Evolutionary conservation across 352 stramenopile species (phyloP).

Genomic region (Pythium phragmiticola): DNA sequence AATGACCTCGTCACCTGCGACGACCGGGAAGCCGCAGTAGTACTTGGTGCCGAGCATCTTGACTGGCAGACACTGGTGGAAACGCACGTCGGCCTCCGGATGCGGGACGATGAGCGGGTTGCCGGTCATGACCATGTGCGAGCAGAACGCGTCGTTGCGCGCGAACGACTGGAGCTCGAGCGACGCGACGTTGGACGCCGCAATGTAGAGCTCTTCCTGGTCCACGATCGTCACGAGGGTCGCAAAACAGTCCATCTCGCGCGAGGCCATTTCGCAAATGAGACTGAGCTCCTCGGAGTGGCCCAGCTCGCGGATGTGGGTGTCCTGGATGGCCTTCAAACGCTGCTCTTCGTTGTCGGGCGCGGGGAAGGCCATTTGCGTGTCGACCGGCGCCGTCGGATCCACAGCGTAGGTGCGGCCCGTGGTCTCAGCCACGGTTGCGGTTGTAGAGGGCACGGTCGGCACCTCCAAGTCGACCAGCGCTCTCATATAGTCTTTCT

Average conservation of each 20-base stretch:
- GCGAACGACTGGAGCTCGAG: slow-evolving; percentile 41
- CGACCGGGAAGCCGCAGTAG: slow-evolving; percentile 74
- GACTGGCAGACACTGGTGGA: slow-evolving; percentile 36
- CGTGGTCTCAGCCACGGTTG: slow-evolving; percentile 41
- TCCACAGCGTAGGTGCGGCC: slow-evolving; percentile 39
- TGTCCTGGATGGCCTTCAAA: slow-evolving; percentile 43
- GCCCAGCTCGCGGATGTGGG: slow-evolving; percentile 46
- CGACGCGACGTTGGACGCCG: slow-evolving; percentile 39
- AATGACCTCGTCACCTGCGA: slow-evolving; percentile 46
- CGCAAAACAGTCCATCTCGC: slow-evolving; percentile 53
- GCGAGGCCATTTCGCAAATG: slow-evolving; percentile 57
- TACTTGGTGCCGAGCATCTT: slow-evolving; percentile 47
- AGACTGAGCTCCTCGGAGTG: slow-evolving; percentile 63
- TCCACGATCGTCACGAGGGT: slow-evolving; percentile 66
- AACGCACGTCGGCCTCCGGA: slow-evolving; percentile 65
- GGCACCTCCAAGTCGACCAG: slow-evolving; percentile 16
- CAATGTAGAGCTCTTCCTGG: slow-evolving; percentile 44
- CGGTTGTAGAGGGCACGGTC: slow-evolving; percentile 4
- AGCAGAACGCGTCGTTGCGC: slow-evolving; percentile 61
- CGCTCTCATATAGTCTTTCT: slow-evolving; percentile 22
- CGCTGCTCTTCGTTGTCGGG: slow-evolving; percentile 47
- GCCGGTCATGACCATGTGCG: slow-evolving; percentile 55
- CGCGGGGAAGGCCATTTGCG: slow-evolving; percentile 35
- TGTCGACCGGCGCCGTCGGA: slow-evolving; percentile 34
- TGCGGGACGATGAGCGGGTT: slow-evolving; percentile 65